phyloP scores from a whole-genome alignment of 441 rosid species.

The Erysimum cheiri region DNA sequence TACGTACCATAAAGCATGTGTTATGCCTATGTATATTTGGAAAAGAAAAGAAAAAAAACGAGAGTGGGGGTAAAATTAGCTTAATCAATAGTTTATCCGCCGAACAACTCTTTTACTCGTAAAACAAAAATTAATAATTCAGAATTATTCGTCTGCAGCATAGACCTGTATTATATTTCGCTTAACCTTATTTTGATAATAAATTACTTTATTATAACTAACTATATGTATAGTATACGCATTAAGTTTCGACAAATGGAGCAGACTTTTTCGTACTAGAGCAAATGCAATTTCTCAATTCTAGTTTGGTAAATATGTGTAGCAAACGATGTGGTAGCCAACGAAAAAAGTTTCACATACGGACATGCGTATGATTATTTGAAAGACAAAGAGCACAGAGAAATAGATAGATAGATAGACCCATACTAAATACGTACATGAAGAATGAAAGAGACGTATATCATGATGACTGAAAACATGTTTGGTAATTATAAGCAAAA shows the following conservation, averaged over 20 bases:
- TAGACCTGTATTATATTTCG: background rate
- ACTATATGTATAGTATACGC: background rate
- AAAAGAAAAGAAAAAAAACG: background rate
- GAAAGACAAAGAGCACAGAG: slow-evolving; percentile 18
- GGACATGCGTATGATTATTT: slow-evolving; percentile 27
- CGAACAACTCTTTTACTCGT: slow-evolving; percentile 30
- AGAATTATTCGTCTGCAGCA: slow-evolving; percentile 37
- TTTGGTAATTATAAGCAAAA: background rate
- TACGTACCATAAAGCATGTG: slow-evolving; percentile 42
- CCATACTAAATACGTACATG: slow-evolving; percentile 28
- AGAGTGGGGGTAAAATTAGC: background rate
- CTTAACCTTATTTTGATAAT: background rate
- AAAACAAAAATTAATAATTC: background rate
- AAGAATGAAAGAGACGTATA: slow-evolving; percentile 38
- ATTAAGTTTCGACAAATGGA: slow-evolving; percentile 2
- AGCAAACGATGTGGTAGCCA: slow-evolving; percentile 7
- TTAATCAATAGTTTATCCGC: slow-evolving; percentile 29
- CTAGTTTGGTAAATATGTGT: background rate
- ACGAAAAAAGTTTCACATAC: background rate
- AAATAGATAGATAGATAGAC: slow-evolving; percentile 4
- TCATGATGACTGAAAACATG: slow-evolving; percentile 11
- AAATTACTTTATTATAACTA: background rate
- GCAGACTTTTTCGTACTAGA: slow-evolving; percentile 1
- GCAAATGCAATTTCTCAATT: slow-evolving; percentile 31
- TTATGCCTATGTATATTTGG: slow-evolving; percentile 8